Conservation (phyloP, 1,284 basidiomycete species). For the Lentinus polychrous region DNA sequence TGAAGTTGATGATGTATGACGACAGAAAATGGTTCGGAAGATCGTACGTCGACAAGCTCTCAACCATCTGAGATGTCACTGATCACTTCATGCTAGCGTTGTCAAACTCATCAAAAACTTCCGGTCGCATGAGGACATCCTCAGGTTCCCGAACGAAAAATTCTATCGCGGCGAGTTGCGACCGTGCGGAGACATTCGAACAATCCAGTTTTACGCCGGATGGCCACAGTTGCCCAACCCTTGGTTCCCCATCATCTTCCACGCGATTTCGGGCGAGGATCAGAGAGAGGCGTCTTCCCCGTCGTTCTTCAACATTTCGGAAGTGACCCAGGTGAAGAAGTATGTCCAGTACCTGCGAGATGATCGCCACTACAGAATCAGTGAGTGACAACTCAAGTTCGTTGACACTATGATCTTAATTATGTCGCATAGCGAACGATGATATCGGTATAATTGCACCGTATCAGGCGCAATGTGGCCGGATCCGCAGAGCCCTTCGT, state of each 20-base stretch:
- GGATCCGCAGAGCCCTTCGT: constrained; percentile 33
- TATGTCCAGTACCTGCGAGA: constrained; percentile 29
- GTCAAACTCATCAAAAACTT: constrained; percentile 48
- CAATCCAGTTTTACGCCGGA: constrained; percentile 28
- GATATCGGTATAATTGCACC: constrained; percentile 52
- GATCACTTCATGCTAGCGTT: constrained; percentile 25
- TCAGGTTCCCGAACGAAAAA: constrained; percentile 47
- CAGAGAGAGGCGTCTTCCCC: constrained; percentile 33
- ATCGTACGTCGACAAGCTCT: constrained; percentile 28
- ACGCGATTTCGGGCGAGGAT: constrained; percentile 36
- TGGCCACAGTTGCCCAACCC: constrained; percentile 27
- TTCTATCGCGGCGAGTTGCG: constrained; percentile 48
- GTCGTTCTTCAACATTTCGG: constrained; percentile 41
- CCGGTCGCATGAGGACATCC: constrained; percentile 48
- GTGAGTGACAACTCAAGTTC: constrained; percentile 17
- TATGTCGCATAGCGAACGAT: constrained; percentile 22
- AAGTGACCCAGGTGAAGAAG: constrained; percentile 33
- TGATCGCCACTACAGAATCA: constrained; percentile 24
- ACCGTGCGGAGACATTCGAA: constrained; percentile 29
- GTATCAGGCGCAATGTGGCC: constrained; percentile 46
- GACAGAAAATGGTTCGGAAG: constrained; percentile 29
- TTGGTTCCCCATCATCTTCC: constrained; percentile 40
- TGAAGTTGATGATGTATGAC: constrained; percentile 41
- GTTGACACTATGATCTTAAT: neutral
- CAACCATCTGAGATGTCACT: neutral